phyloP scores from a whole-genome alignment of 352 stramenopile species.

The Elongisporangium anandrum region DNA sequence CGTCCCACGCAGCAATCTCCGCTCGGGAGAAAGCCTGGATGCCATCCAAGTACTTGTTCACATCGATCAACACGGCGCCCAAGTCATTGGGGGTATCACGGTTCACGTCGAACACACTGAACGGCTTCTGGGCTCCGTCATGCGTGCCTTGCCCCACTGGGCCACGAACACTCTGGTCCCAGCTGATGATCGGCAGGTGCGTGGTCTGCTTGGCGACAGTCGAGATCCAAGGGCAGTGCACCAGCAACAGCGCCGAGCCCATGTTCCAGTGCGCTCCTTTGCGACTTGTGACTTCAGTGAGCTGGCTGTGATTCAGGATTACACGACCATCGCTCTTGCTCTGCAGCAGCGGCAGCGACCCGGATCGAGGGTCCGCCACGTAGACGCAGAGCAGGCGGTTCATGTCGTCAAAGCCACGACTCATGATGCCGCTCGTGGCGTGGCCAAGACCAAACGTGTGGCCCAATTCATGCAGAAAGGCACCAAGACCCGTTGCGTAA shows the following conservation, averaged over 20 bases:
- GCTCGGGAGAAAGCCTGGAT: slow-evolving; percentile 32
- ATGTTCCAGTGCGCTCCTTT: slow-evolving; percentile 54
- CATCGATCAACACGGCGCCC: slow-evolving; percentile 37
- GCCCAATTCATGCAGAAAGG: slow-evolving; percentile 61
- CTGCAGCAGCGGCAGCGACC: slow-evolving; percentile 20
- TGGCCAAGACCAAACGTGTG: slow-evolving; percentile 64
- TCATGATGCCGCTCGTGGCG: slow-evolving; percentile 55
- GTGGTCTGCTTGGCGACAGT: slow-evolving; percentile 21
- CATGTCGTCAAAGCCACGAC: slow-evolving; percentile 70
- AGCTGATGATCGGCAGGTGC: slow-evolving; percentile 30
- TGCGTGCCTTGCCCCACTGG: slow-evolving; percentile 38
- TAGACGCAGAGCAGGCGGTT: slow-evolving; percentile 53
- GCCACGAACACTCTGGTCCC: slow-evolving; percentile 37
- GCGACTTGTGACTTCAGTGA: slow-evolving; percentile 26
- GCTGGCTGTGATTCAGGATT: slow-evolving; percentile 25
- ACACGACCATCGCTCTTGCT: slow-evolving; percentile 13
- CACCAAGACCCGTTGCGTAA: slow-evolving; percentile 57
- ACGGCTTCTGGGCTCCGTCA: slow-evolving; percentile 35
- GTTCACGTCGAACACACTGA: slow-evolving; percentile 9
- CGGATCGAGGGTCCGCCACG: slow-evolving; percentile 22
- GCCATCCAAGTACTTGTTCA: slow-evolving; percentile 35
- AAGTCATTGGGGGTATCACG: slow-evolving; percentile 12
- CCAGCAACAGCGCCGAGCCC: slow-evolving; percentile 41
- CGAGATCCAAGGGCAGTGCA: slow-evolving; percentile 55
- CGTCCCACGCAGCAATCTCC: slow-evolving; percentile 14